Conservation (phyloP, 495 filamentous ascomycete species). For the Aspergillus sparsus region DNA sequence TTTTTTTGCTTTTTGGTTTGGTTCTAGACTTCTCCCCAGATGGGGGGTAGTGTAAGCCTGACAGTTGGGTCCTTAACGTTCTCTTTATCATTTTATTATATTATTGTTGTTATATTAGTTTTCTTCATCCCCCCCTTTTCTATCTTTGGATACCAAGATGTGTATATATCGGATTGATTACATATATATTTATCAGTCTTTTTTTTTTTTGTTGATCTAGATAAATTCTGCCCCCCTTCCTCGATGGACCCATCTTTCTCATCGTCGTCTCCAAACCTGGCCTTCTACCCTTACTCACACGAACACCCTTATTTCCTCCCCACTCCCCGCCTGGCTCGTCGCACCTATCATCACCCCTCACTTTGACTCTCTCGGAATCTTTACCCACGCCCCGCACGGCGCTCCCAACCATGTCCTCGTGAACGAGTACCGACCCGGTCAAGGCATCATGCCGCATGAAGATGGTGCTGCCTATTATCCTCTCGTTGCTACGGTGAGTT, state of each 20-base stretch:
- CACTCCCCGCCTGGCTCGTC: constrained; percentile 76
- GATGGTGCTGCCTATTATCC: constrained; percentile 86
- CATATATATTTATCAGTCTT: no score
- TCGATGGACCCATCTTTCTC: constrained; percentile 80
- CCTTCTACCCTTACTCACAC: constrained; percentile 73
- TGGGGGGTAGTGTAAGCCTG: no score
- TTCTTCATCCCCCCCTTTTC: no score
- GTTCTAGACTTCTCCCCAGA: neutral
- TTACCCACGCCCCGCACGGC: constrained; percentile 68
- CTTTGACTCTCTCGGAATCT: constrained; percentile 61
- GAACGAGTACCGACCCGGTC: constrained; percentile 85
- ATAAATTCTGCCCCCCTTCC: constrained; percentile 64
- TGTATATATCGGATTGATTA: no score
- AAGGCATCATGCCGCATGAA: constrained; percentile 97
- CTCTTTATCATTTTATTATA: no score
- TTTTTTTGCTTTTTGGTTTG: neutral
- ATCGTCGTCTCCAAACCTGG: constrained; percentile 87
- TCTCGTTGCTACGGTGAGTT: constrained; percentile 85
- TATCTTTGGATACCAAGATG: neutral
- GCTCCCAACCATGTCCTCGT: constrained; percentile 88
- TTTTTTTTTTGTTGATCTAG: constrained; percentile 20
- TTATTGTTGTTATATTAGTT: no score
- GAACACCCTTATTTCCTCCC: constrained; percentile 72
- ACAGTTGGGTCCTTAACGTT: no score
- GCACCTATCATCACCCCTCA: constrained; percentile 66